Conservation (phyloP, 345 rosid genomes). For the Clausena lansium region DNA sequence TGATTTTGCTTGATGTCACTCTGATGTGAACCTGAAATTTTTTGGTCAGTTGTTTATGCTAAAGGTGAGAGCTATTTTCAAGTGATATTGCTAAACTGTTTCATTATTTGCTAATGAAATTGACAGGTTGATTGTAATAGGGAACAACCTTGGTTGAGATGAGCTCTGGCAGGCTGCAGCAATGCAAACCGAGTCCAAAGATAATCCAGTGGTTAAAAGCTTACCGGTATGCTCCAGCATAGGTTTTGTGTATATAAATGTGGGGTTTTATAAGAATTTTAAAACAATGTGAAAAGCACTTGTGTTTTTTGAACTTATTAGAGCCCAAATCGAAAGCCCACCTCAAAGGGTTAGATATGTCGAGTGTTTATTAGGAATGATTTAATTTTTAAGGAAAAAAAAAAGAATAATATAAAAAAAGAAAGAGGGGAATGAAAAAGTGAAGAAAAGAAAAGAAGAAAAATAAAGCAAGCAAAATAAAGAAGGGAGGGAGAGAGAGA, state of each 20-base stretch:
- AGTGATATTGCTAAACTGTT: neutral
- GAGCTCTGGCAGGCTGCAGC: constrained; percentile 5
- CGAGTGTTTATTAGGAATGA: no score
- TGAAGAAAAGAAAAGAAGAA: no score
- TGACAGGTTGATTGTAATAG: constrained; percentile 41
- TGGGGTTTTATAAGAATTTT: no score
- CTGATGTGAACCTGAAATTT: neutral
- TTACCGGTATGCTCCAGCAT: constrained; percentile 19
- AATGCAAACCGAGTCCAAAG: neutral
- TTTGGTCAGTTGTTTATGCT: neutral
- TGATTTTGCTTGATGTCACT: constrained; percentile 6
- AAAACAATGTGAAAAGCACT: no score
- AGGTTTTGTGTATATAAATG: constrained; percentile 51
- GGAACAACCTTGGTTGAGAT: constrained; percentile 50
- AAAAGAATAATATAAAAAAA: no score
- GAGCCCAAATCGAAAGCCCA: no score
- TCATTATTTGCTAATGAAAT: constrained; percentile 4
- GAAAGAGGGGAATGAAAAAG: no score
- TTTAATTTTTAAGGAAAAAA: no score
- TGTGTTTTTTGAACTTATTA: no score
- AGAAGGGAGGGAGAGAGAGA: no score
- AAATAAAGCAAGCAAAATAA: no score
- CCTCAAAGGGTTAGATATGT: no score
- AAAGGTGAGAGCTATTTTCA: constrained; percentile 33
- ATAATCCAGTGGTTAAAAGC: constrained; percentile 20